Evolutionary conservation across 2,329 filamentous ascomycete species (phyloP), one percentile per base, ranked within the genome.

Genomic region (Penicillium sp.): DNA sequence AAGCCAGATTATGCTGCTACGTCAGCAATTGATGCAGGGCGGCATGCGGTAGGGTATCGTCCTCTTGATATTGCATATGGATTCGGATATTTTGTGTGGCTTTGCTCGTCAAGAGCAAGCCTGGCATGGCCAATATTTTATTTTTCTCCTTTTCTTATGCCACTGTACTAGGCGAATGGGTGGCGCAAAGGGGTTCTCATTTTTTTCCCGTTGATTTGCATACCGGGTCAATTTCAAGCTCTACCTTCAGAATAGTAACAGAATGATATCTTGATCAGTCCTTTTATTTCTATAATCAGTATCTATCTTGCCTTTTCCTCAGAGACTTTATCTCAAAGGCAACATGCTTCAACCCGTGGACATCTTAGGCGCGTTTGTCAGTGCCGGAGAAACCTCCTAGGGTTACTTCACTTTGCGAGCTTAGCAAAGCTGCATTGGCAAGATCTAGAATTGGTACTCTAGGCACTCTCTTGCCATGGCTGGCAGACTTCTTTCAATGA

Each of bases 1-100:
- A 53, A 84, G 85, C 60, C 91, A 97, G 74, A 88, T 97, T 55
- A 83, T 96, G 78, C 81, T 87, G 38, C 78, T 97, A 55, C 83
- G 91, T 54, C 86, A 88, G 63, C 82, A 84, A 55, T 82, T 90
- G 66, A 79, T 80, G 68, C 73, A 75, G 54, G 65, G 73, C 38
- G 73, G 65, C 17, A 72, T 75, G 72, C 69, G 73, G 53, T 75
- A 66, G 59, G 53, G 47, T 36, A 42, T 49, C 23, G 9, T 6
- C 23, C 3, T 38, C 33, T 31, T 38, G 51, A 53, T 38, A 27
- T 31, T 43, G 25, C 31, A 39, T n/a, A 45, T 52, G 31, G 39
- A 8, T 43, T 39, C 17, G n/a, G 31, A 21, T 36, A 43, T 19
- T 47, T 38, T 33, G 36, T 33, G 36, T 53, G 27, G 33, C 21